Base-by-base conservation (phyloP, 805 yeast species). In the Metschnikowia colocasiae region DNA sequence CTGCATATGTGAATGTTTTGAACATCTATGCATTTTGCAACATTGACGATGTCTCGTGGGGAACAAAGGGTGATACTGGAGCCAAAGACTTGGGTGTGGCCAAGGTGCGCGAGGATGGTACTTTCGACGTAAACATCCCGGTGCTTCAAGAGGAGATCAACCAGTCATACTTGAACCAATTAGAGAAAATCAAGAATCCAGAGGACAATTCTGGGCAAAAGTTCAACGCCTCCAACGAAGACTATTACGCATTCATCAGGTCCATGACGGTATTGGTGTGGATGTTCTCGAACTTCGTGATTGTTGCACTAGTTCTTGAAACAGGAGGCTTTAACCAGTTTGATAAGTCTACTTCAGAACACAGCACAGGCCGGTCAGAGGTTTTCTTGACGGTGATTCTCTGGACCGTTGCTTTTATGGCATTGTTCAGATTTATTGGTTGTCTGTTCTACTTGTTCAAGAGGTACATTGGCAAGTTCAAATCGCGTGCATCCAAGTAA, bases 11-110 rank as follows among this genome's bases (percentile, higher is more conserved):
- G 51, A 77, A 77, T 52, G 79, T 82, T 33, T 67, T 82, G 58
- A 81, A 80, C 59, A 83, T 82, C 41, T 82, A 80, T 62, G 85
- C 87, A 1, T 82, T 82, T 61, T 82, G 85, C 68, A 82, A 82
- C 63, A 80, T 82, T 68, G 86, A 82, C 59, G 87, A 82, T 64
- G 78, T 82, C 40, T 82, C 87, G 2, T 82, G 87, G 87, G 87
- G 87, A 49, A 82, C 87, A n/a, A 82, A 82, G 61, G 87, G 87
- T 34, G 79, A 81, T 36, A 71, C 74, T n/a, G 78, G 85, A 3
- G 80, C 81, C 4, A 73, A 67, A 30, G 79, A 76, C 33, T 71
- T 81, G 59, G 85, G 85, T 43, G 74, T 67, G 1, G 81, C 78
- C 10, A 78, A 74, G 55, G 74, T 72, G 32, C 68, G 73, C 45